phyloP scores from a whole-genome alignment of 768 basidiomycete species.

The Russula virescens region DNA sequence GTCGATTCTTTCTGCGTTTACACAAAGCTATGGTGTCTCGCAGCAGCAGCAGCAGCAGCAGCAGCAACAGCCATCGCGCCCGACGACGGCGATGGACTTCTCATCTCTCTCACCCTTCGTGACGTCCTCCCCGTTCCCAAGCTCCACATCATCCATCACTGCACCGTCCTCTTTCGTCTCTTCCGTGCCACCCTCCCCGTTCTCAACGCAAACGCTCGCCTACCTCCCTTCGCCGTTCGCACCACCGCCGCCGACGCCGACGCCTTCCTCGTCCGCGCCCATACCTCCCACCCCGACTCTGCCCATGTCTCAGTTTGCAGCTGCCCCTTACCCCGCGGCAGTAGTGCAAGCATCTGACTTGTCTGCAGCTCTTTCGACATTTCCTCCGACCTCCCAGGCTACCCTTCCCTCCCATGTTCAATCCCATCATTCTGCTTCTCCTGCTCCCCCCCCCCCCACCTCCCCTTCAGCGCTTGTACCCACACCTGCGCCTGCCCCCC shows the following conservation, averaged over 20 bases:
- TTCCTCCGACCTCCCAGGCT: not conserved
- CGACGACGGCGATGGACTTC: slow-evolving; percentile 14
- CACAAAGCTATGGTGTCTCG: not conserved
- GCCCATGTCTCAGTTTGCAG: slow-evolving; percentile 7
- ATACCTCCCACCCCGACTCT: not conserved
- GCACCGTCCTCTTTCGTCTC: slow-evolving; percentile 17
- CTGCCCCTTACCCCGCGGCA: not conserved
- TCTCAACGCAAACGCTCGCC: slow-evolving; percentile 6
- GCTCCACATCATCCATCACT: slow-evolving; percentile 3
- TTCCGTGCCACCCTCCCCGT: not conserved
- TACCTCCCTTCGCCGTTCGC: slow-evolving; percentile 20
- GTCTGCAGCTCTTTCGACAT: slow-evolving; percentile 5
- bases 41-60: slow-evolving; percentile 12
- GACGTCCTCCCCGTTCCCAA: slow-evolving; percentile 1
- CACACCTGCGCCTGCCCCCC: not conserved
- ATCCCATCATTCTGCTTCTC: slow-evolving; percentile 1
- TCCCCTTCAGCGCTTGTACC: not conserved
- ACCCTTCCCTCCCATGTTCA: not conserved
- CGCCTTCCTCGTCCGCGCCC: not conserved
- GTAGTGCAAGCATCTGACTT: not conserved
- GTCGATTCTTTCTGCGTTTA: slow-evolving; percentile 17
- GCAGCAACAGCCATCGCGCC: slow-evolving; percentile 9
- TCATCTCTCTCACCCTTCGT: slow-evolving; percentile 18
- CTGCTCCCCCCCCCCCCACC: not conserved
- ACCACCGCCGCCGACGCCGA: not conserved